Conservation (phyloP, 2,329 filamentous ascomycete species). For the Capronia americana region DNA sequence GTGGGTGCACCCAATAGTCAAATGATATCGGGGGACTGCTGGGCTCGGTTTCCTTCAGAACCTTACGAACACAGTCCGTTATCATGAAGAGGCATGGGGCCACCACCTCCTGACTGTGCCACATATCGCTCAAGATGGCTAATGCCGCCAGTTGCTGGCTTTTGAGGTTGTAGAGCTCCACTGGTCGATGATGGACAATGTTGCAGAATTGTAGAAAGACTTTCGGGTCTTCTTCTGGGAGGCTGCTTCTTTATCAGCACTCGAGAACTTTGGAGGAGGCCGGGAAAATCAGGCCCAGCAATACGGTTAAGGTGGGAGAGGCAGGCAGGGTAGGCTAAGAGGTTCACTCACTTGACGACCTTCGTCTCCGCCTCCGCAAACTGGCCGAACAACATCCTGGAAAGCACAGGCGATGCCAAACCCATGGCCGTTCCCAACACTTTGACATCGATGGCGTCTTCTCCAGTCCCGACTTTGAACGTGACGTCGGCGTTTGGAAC, state of each 20-base stretch:
- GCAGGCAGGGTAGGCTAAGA: neutral
- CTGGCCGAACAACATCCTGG: neutral
- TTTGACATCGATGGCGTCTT: slow-evolving; percentile 1
- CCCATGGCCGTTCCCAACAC: slow-evolving; percentile 1
- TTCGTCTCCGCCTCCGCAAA: slow-evolving; percentile 4
- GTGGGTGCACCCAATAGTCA: too few relatives aligned
- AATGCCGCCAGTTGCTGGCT: neutral
- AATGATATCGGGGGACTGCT: too few relatives aligned
- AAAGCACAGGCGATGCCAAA: neutral
- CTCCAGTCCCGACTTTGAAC: slow-evolving; percentile 2
- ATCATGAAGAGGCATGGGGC: neutral
- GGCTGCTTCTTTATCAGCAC: neutral
- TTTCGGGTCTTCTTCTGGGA: neutral
- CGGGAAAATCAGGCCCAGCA: neutral
- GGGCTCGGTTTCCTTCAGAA: too few relatives aligned
- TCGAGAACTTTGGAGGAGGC: neutral
- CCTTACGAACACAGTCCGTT: neutral
- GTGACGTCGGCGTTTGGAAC: neutral
- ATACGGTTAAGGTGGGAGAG: too few relatives aligned
- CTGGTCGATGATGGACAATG: neutral
- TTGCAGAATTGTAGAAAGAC: slow-evolving; percentile 9
- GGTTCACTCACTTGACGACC: neutral
- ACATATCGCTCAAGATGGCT: neutral
- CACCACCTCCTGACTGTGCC: neutral
- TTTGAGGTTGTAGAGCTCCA: neutral